Base-by-base conservation (phyloP, 2,329 filamentous ascomycete species). In the Polychaeton citri region DNA sequence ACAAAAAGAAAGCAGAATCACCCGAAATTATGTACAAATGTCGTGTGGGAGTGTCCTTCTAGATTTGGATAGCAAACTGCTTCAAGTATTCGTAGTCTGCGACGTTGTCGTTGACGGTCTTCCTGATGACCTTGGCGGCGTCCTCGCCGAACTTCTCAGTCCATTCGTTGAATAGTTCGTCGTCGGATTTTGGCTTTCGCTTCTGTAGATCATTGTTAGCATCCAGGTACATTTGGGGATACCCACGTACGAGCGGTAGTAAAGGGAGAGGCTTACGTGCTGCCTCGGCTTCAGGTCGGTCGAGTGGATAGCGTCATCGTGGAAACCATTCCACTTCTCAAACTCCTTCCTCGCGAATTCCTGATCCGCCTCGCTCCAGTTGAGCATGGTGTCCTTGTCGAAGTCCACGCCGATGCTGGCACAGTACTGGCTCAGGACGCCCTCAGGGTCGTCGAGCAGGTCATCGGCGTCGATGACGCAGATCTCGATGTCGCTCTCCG, bases 251-350 rank as follows among this genome's bases (percentile, higher is more conserved):
- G n/a, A n/a, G n/a, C n/a, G n/a, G n/a, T n/a, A n/a, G n/a, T n/a
- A n/a, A n/a, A n/a, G 19, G 19, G 13, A 6, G n/a, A 17, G 21
- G 61, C 65, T 52, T 59, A 75, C 71, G 45, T 78, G 69, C 32
- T 68, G 66, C 52, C 83, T 69, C 2, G 82, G 74, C 55, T 79
- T 79, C 51, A 98, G 64, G 42, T 76, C 77, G 24, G 71, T 79
- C 54, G 83, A 93, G 47, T 81, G 69, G 49, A 96, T 83, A 10
- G 86, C 90, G 65, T 96, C 90, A 48, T 96, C 82, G 58, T 96
- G 90, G 64, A 93, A 96, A 8, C 90, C 90, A 47, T 78, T 81
- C 90, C 90, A 96, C 66, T 98, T 96, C 63, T 87, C 85, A 62
- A 96, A 96, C 13, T 77, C 78, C 43, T 75, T 69, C 46, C 71